Evolutionary conservation across 208 protist species (phyloP).

Genomic region (Leishmania aethiopica): DNA sequence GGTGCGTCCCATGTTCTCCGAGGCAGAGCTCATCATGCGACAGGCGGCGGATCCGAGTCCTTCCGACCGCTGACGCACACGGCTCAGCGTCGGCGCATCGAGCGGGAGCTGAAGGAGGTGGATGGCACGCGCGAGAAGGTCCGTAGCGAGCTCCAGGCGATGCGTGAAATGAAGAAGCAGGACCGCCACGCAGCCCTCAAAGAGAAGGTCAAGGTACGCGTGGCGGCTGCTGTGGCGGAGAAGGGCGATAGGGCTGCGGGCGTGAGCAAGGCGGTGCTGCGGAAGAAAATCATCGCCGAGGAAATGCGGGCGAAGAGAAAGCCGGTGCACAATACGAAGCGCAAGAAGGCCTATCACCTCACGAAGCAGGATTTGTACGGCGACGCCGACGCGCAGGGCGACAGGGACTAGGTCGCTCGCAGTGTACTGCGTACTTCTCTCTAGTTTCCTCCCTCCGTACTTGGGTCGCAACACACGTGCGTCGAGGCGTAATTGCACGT

Average conservation of each 20-base stretch:
- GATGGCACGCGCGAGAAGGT: constrained; percentile 67
- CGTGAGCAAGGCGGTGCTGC: constrained; percentile 23
- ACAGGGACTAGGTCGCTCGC: constrained; percentile 9
- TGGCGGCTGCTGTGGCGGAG: constrained; percentile 15
- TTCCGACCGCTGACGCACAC: constrained; percentile 48
- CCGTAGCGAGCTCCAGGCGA: constrained; percentile 45
- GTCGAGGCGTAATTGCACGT: neutral
- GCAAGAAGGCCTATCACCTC: constrained; percentile 86
- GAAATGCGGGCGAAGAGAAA: constrained; percentile 43
- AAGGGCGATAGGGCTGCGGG: constrained; percentile 24
- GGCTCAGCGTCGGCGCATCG: constrained; percentile 64
- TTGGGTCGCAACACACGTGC: neutral
- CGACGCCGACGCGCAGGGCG: constrained; percentile 34
- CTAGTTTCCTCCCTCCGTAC: neutral
- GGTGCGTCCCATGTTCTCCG: constrained; percentile 84
- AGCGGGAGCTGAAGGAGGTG: constrained; percentile 80
- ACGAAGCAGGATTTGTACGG: constrained; percentile 78
- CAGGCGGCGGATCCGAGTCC: constrained; percentile 61
- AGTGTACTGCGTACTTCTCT: neutral
- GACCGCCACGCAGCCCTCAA: constrained; percentile 19
- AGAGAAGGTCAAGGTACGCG: constrained; percentile 34
- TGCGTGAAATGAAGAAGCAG: constrained; percentile 50
- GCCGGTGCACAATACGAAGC: constrained; percentile 69
- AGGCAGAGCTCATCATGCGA: constrained; percentile 78
- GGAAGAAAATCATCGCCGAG: constrained; percentile 42